Evolutionary conservation across 176 grass and related monocot species (phyloP), one percentile per base, ranked within the genome.

Genomic region (Tuctoria greenei): DNA sequence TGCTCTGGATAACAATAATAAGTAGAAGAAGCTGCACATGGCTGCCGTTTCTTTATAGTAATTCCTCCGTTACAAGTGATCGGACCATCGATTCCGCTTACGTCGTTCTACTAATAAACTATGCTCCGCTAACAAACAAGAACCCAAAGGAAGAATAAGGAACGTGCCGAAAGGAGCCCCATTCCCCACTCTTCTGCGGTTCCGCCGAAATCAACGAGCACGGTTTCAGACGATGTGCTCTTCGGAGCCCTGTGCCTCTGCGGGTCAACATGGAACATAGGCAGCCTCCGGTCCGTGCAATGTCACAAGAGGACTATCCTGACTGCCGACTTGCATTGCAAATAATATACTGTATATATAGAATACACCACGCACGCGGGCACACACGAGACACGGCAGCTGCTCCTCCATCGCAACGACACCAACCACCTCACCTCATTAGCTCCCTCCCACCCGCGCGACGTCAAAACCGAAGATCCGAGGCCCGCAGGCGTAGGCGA

Each of bases 341-440:
- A n/a, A n/a, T n/a, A 52, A 81, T 69, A n/a, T n/a, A n/a, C n/a
- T n/a, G n/a, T n/a, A 81, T 85, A 80, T n/a, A n/a, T n/a, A 45
- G 46, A 86, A 45, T 6, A n/a, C n/a, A n/a, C n/a, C n/a, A n/a
- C n/a, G n/a, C n/a, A n/a, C n/a, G n/a, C n/a, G 14, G 4, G 71
- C 16, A 7, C 24, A 59, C 44, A 45, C 64, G 25, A 10, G 10
- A 60, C 45, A 41, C 27, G 40, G 13, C 76, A 24, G 8, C 37
- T 31, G n/a, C 20, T 23, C 9, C 61, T 28, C 52, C 61, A 55
- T 26, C 55, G 2, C 57, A 4, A 37, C 66, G 60, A 38, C 36
- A 66, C 61, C 63, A 80, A 67, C 52, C 4, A 67, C 54, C 63
- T 66, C 60, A 28, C 39, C 78, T 58, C 50, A n/a, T 66, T 54